Base-by-base conservation (phyloP, 2,329 filamentous ascomycete genomes). In the Ceratocystis harringtonii region DNA sequence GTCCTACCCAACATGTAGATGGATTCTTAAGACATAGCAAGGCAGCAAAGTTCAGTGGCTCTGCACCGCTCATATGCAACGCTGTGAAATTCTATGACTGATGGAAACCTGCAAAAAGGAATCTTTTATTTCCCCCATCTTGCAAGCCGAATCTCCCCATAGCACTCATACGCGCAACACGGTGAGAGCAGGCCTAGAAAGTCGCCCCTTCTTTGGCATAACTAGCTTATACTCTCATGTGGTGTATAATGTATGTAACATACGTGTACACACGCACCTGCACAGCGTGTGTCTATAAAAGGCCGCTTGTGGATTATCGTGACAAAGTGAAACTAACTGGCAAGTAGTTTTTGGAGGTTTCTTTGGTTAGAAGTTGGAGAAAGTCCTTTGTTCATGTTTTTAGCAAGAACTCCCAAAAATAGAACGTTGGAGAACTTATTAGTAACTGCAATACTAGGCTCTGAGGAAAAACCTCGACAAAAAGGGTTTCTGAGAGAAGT, bases 291-390 rank as follows among this genome's bases (percentile, higher is more conserved):
- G 48, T 28, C 48, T 52, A 52, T 52, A 52, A 25, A 52, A 15
- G 25, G 48, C 19, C 8, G 19, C 55, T 58, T 58, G 28, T 58
- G 55, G 55, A 58, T 58, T 58, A 58, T 58, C 55, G 28, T 58
- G 55, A 58, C 25, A 58, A 58, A 58, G 12, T 36, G 55, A 58
- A 58, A 58, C 55, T 36, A 7, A 12, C 5, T 6, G 55, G 28
- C 17, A 41, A 41, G 36, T 41, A 15, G 36, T 41, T 58, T 58
- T 58, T 58, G 55, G 55, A 19, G 55, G 28, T 36, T 19, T 6
- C 7, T 36, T 15, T 58, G 25, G 25, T n/a, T 36, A 17, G 17
- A 5, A 8, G 25, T 58, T 58, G 55, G 55, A 36, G 55, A 58
- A 58, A 8, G 25, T 15, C 28, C 48, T 52, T 58, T 58, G 55